Evolutionary conservation across 768 basidiomycete genomes (phyloP).

Genomic region (Suillus weaverae): DNA sequence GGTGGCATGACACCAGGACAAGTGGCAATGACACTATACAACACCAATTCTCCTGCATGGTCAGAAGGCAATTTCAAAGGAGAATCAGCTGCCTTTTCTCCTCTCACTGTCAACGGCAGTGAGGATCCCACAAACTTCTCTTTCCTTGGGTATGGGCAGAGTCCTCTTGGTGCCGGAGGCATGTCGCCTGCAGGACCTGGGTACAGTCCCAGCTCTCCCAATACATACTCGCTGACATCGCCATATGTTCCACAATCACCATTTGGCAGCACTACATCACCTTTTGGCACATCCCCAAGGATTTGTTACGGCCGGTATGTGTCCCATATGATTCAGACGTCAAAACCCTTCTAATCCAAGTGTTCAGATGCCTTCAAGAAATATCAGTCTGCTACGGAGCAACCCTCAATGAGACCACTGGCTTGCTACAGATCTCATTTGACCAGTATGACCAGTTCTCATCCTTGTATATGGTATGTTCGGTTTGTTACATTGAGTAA

Average conservation of each 20-base stretch:
- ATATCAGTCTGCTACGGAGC: no score
- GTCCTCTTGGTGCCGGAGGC: conserved; percentile 77
- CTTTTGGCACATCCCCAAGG: conserved; percentile 70
- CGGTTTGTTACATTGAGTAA: no score
- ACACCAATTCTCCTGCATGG: conserved; percentile 86
- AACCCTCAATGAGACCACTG: no score
- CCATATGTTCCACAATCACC: conserved; percentile 88
- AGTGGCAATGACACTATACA: conserved; percentile 96
- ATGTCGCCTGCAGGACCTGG: conserved; percentile 89
- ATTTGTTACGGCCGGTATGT: no score
- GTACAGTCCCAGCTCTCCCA: conserved; percentile 92
- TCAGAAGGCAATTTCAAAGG: conserved; percentile 76
- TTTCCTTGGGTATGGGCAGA: conserved; percentile 79
- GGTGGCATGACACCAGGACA: conserved; percentile 91
- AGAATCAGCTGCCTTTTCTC: conserved; percentile 92
- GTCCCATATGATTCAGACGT: no score
- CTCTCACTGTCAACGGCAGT: conserved; percentile 81
- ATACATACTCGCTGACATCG: conserved; percentile 85
- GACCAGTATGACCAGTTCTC: no score
- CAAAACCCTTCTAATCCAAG: no score
- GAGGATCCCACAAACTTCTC: conserved; percentile 80
- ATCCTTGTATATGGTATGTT: no score
- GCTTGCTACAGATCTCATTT: no score
- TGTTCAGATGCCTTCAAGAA: no score
- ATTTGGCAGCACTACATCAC: conserved; percentile 78